Percentiles rank a stretch among this genome's conserved stretches.
Evolutionary conservation across 2,329 filamentous ascomycete genomes (phyloP).

Genomic region (Diplodia scrobiculata): DNA sequence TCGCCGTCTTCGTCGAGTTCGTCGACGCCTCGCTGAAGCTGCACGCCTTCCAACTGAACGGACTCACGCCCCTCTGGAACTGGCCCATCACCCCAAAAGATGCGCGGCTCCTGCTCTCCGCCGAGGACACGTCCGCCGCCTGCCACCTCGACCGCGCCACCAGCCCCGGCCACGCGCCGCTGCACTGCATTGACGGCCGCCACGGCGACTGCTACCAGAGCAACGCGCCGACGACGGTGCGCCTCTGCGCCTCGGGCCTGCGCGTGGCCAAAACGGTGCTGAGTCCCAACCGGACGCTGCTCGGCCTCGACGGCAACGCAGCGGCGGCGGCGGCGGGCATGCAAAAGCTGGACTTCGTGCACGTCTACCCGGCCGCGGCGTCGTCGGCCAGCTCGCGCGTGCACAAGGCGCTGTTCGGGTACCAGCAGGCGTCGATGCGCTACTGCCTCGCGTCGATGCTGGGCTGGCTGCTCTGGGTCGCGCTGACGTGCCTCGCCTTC

Average conservation of each 20-base stretch:
- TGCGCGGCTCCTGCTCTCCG: conserved; percentile 4
- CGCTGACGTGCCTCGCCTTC: not conserved
- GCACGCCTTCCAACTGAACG: conserved; percentile 20
- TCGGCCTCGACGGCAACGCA: not conserved
- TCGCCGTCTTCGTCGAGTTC: conserved; percentile 15
- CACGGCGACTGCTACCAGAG: conserved; percentile 9
- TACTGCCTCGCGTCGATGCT: conserved; percentile 6
- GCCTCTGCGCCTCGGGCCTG: conserved; percentile 5
- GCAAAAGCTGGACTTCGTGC: conserved; percentile 14
- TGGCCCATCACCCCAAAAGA: conserved; percentile 22
- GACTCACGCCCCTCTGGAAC: conserved; percentile 14
- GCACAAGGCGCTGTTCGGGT: conserved; percentile 1
- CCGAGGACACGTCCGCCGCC: not conserved
- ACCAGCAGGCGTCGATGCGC: not conserved
- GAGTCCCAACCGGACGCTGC: not conserved
- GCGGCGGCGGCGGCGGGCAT: not conserved
- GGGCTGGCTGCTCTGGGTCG: conserved; percentile 14
- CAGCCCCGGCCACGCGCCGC: not conserved
- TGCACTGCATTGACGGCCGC: conserved; percentile 14
- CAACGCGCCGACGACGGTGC: conserved; percentile 7
- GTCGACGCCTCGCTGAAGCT: conserved; percentile 11
- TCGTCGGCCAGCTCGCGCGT: not conserved
- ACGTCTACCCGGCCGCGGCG: not conserved
- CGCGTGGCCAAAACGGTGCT: not conserved
- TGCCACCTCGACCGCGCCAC: conserved; percentile 7